Evolutionary conservation across 148 eudicot genomes (phyloP).

Genomic region (Cornus controversa): DNA sequence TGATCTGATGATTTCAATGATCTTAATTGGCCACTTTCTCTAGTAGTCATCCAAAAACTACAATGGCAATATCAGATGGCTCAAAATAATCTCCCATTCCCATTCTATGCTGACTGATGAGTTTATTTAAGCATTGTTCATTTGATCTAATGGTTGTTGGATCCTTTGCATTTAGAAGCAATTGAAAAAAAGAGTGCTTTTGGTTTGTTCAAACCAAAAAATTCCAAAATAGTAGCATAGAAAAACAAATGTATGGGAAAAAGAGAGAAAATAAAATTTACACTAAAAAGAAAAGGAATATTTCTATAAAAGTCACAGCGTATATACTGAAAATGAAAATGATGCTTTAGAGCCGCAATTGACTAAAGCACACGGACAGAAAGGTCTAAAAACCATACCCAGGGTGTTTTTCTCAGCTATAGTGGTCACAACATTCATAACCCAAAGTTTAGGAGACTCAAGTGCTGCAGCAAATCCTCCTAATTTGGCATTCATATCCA

Average conservation of each 20-base stretch:
- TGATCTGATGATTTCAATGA: too few relatives aligned
- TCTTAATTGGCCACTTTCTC: too few relatives aligned
- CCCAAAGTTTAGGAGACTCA: slow-evolving; percentile 83
- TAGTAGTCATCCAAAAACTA: too few relatives aligned
- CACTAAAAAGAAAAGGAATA: neutral
- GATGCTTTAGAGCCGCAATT: too few relatives aligned
- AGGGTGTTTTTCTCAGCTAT: slow-evolving; percentile 79
- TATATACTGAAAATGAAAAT: too few relatives aligned
- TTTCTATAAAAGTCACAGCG: neutral
- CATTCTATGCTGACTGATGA: too few relatives aligned
- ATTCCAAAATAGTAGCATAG: neutral
- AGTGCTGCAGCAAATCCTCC: slow-evolving; percentile 98
- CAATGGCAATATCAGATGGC: neutral
- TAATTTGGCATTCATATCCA: slow-evolving; percentile 97
- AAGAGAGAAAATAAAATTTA: too few relatives aligned
- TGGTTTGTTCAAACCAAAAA: too few relatives aligned
- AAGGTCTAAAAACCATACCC: slow-evolving; percentile 48
- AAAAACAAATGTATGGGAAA: neutral
- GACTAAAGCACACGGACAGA: too few relatives aligned
- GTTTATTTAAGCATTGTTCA: too few relatives aligned
- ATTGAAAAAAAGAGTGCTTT: neutral
- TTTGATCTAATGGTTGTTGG: too few relatives aligned
- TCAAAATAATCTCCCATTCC: neutral
- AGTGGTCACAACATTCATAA: slow-evolving; percentile 94
- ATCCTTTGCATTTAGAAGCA: too few relatives aligned